These are phyloP conservation scores for Lipomyces yamanashiensis DNA, from an alignment of 805 yeast species.

Conservation along the genomic window DNA sequence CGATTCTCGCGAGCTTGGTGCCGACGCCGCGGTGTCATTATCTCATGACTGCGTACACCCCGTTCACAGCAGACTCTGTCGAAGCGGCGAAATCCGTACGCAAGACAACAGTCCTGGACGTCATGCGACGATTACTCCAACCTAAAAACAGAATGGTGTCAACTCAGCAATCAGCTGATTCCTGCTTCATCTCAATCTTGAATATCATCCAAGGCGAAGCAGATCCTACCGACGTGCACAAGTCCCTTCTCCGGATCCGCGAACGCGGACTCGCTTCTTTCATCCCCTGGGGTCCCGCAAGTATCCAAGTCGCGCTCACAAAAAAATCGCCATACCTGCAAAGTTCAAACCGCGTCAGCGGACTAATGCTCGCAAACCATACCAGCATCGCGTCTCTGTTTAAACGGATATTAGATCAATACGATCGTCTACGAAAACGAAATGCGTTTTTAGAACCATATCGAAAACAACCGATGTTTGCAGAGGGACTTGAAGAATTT, in stretches of 20 bases:
- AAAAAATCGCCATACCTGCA: slow-evolving; percentile 65
- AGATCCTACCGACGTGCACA: slow-evolving; percentile 70
- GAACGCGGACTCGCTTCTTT: slow-evolving; percentile 60
- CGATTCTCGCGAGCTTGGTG: slow-evolving; percentile 77
- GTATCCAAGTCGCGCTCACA: slow-evolving; percentile 78
- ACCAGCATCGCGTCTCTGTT: slow-evolving; percentile 74
- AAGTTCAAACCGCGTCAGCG: slow-evolving; percentile 61
- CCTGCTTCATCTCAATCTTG: slow-evolving; percentile 68
- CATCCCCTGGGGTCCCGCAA: slow-evolving; percentile 84
- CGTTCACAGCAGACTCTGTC: slow-evolving; percentile 73
- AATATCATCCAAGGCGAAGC: slow-evolving; percentile 70
- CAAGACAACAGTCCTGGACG: slow-evolving; percentile 80
- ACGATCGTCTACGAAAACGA: slow-evolving; percentile 76
- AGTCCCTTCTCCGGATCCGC: slow-evolving; percentile 48
- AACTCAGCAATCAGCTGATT: slow-evolving; percentile 50
- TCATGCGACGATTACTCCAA: slow-evolving; percentile 78
- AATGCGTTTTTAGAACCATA: slow-evolving; percentile 86
- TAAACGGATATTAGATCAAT: slow-evolving; percentile 70
- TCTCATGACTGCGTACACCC: slow-evolving; percentile 71
- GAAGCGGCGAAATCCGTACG: slow-evolving; percentile 63
- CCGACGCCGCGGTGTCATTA: slow-evolving; percentile 88
- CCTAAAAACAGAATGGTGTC: slow-evolving; percentile 76
- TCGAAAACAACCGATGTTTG: slow-evolving; percentile 52
- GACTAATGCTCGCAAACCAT: slow-evolving; percentile 82
- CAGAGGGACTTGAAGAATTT: slow-evolving; percentile 63